Evolutionary conservation across 208 protist genomes (phyloP), one percentile per base, ranked within the genome.

Genomic region (Wallacemonas collosoma): DNA sequence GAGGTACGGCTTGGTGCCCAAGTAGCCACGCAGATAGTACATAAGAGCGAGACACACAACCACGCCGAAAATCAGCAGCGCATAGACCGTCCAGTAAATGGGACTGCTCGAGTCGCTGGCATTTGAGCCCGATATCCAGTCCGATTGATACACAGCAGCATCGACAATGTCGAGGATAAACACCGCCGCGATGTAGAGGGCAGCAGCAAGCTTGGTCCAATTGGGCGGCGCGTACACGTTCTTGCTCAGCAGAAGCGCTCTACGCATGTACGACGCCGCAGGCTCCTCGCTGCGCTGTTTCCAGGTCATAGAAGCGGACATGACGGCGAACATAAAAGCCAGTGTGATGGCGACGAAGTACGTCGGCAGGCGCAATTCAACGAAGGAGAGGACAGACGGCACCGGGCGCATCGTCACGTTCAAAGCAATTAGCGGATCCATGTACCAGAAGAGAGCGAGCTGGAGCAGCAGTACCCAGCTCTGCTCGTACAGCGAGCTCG

Each of bases 281-380:
- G 67, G 51, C 26, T 72, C 51, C 4, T 74, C 75, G 1, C 38
- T 55, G 14, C 53, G 58, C 61, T 64, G 73, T 40, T 44, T 54
- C 85, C 89, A 93, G 40, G 69, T 61, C 86, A 94, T 90, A 4
- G 93, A 91, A 26, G 90, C 85, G 4, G 87, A 93, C 64, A 95
- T 88, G n/a, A 94, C 84, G 39, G 89, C 88, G 66, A 94, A 79
- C 85, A 95, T 95, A 75, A 93, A 95, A 0, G 80, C 82, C 12
- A 93, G 62, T 3, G 76, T 47, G 45, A 97, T 68, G 41, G 87
- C 81, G 54, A 90, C 67, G 69, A 94, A 97, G 82, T 88, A 94
- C 14, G 73, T 83, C 2, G 93, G 89, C 2, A 95, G 58, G 60
- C 84, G 87, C 61, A 87, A 85, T 68, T 97, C 90, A 5, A 95